These are phyloP conservation scores for Silene latifolia DNA, from an alignment of 148 eudicot genomes.

Conservation along the genomic window DNA sequence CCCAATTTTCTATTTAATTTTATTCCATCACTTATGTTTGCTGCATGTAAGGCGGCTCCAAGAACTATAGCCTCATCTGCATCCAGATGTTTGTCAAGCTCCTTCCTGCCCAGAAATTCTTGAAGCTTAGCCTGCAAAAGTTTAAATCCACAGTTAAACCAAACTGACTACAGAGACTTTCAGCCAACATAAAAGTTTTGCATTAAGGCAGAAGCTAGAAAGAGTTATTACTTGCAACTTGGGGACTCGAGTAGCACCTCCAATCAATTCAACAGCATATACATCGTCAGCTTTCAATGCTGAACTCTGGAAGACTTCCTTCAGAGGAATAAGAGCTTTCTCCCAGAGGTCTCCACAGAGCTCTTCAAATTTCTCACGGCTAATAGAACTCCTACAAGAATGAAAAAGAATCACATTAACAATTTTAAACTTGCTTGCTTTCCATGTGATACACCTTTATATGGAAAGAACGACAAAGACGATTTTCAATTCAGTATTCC, in stretches of 20 bases:
- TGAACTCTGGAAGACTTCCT: slow-evolving; percentile 65
- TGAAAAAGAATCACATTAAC: slow-evolving; percentile 7
- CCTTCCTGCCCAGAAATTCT: slow-evolving; percentile 85
- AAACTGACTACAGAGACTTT: background rate
- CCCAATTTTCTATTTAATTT: slow-evolving; percentile 94
- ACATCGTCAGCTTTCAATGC: slow-evolving; percentile 67
- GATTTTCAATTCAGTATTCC: no score
- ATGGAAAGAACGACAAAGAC: no score
- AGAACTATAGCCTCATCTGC: slow-evolving; percentile 95
- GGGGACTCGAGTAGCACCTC: slow-evolving; percentile 97
- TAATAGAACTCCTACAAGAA: slow-evolving; percentile 75
- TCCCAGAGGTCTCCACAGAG: slow-evolving; percentile 87
- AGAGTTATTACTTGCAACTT: slow-evolving; percentile 68
- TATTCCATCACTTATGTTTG: slow-evolving; percentile 96
- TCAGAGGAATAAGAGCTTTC: slow-evolving; percentile 68
- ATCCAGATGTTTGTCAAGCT: slow-evolving; percentile 90
- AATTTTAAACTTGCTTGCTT: background rate
- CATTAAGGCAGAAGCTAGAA: background rate
- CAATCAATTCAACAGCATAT: slow-evolving; percentile 86
- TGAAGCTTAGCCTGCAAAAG: slow-evolving; percentile 81
- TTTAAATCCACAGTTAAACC: background rate
- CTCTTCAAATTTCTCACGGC: slow-evolving; percentile 93
- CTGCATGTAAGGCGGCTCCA: slow-evolving; percentile 92
- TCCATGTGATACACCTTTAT: background rate
- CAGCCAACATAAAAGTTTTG: background rate